A percentile compares a stretch with the other conserved stretches of the same genome.
phyloP scores from a whole-genome alignment of 108 stramenopile species.

The Conticribra guillardii region DNA sequence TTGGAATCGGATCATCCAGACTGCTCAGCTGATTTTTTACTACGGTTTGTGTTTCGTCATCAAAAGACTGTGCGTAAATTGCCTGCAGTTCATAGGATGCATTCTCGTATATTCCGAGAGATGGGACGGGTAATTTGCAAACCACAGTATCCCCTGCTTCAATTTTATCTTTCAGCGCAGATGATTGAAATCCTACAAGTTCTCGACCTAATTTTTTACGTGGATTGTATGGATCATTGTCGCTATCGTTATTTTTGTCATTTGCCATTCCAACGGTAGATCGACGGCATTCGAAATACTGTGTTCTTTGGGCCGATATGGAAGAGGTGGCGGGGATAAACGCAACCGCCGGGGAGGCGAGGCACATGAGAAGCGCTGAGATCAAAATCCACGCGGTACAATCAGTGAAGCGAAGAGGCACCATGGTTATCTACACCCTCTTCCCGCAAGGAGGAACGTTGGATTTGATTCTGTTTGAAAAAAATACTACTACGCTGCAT shows the following conservation, averaged over 20 bases:
- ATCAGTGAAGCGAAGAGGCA: no score
- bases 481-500: no score
- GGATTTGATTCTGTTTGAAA: no score
- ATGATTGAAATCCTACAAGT: constrained; percentile 34
- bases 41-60: constrained; percentile 50
- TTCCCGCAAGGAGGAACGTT: no score
- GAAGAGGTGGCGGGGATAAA: no score
- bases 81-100: constrained; percentile 53
- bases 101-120: constrained; percentile 48
- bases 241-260: constrained; percentile 14
- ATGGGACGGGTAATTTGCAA: constrained; percentile 50
- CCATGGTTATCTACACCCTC: no score
- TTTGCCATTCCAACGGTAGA: no score
- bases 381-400: no score
- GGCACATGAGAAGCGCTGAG: no score
- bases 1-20: constrained; percentile 31
- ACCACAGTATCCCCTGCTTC: constrained; percentile 56
- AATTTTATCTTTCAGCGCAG: constrained; percentile 35
- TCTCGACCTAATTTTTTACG: constrained; percentile 24
- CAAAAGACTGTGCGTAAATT: constrained; percentile 58
- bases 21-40: constrained; percentile 34
- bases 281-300: no score
- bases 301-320: no score
- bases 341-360: no score
- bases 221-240: constrained; percentile 27